A percentile compares a stretch with the other conserved stretches of the same genome.
Conservation (phyloP, 208 protist species). For the Herpetomonas samuelpessoai region DNA sequence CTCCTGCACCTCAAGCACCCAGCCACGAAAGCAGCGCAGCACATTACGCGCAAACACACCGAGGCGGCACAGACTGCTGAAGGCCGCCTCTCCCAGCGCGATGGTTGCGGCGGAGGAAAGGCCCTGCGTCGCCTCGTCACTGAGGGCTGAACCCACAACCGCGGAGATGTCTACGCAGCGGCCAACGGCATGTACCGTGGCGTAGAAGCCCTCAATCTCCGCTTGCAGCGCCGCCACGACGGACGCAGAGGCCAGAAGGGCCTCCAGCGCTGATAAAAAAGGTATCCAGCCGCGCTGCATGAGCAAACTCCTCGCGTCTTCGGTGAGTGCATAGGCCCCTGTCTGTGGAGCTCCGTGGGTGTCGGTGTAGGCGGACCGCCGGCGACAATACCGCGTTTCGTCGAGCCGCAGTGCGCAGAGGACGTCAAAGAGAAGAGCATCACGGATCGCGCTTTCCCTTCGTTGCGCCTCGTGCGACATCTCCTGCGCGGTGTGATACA, state of each 20-base stretch:
- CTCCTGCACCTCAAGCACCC: constrained; percentile 47
- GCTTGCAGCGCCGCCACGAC: constrained; percentile 29
- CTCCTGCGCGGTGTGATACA: background rate
- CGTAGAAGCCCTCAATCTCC: constrained; percentile 13
- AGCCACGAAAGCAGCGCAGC: constrained; percentile 30
- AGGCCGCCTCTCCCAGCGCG: constrained; percentile 31
- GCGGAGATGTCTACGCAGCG: background rate
- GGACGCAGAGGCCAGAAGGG: constrained; percentile 32
- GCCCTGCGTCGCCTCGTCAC: background rate
- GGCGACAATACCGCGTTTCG: constrained; percentile 29
- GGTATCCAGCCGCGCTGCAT: constrained; percentile 8
- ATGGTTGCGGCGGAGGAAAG: constrained; percentile 7
- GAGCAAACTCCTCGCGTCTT: constrained; percentile 1
- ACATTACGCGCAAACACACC: constrained; percentile 24
- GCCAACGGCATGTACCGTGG: background rate
- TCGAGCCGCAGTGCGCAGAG: constrained; percentile 59
- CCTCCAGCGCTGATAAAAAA: constrained; percentile 16
- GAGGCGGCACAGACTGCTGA: constrained; percentile 34
- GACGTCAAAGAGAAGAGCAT: constrained; percentile 51
- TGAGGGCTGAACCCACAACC: background rate
- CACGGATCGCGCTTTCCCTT: background rate
- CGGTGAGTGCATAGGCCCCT: constrained; percentile 12
- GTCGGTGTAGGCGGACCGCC: no score
- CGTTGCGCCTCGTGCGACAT: background rate
- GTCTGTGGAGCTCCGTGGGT: no score